phyloP scores from a whole-genome alignment of 2,329 filamentous ascomycete species.

The Penicillium sp. region DNA sequence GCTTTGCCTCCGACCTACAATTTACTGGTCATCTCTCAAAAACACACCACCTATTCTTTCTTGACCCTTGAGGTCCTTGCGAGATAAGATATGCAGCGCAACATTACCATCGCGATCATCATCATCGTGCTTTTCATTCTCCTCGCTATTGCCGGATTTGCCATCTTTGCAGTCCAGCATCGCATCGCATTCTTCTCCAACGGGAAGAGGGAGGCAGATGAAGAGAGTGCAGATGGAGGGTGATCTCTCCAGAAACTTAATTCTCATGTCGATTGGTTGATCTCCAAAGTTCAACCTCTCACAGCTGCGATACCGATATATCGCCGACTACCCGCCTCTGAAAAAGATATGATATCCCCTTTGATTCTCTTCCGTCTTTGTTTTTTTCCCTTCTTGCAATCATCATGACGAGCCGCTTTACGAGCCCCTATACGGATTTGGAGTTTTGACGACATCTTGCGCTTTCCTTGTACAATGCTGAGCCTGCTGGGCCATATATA shows the following conservation, averaged over 20 bases:
- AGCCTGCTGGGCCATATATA: not conserved
- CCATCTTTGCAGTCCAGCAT: conserved; percentile 37
- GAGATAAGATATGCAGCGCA: conserved; percentile 42
- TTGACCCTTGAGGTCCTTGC: conserved; percentile 1
- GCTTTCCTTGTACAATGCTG: not conserved
- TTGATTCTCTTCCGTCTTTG: not conserved
- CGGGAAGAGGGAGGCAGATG: conserved; percentile 28
- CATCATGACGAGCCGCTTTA: not conserved
- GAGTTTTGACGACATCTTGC: not conserved
- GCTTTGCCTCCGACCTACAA: not conserved
- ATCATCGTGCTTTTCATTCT: conserved; percentile 51
- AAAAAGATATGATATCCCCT: conserved; percentile 11
- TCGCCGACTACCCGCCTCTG: not conserved
- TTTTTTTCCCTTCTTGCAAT: not conserved
- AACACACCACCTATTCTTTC: not conserved
- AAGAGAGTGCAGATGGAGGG: conserved; percentile 30
- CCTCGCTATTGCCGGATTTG: conserved; percentile 43
- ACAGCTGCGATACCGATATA: not conserved
- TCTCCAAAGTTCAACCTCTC: not conserved
- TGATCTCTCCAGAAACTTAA: not conserved
- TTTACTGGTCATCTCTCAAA: not conserved
- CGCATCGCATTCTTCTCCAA: conserved; percentile 32
- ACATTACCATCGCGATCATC: conserved; percentile 52
- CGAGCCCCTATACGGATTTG: not conserved
- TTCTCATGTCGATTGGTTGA: not conserved